These are phyloP conservation scores for Xylaria sp. DNA, from an alignment of 2,329 filamentous ascomycete species.

Conservation along the genomic window DNA sequence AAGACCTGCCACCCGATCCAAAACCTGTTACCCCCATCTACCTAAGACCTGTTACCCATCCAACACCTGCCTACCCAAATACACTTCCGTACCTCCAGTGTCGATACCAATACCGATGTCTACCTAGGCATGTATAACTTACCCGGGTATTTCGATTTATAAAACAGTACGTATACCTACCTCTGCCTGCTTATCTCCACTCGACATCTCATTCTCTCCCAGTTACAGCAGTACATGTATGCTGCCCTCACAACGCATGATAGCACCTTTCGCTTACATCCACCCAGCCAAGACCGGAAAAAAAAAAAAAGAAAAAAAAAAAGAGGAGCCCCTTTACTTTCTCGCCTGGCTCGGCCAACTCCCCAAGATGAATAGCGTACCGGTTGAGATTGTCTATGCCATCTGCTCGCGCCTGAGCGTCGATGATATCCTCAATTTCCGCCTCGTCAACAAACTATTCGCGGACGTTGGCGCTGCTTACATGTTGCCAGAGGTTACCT, in stretches of 20 bases:
- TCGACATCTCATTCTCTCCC: neutral
- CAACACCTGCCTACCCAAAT: too few species aligned
- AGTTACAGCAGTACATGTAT: neutral
- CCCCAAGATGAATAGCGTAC: slow-evolving; percentile 39
- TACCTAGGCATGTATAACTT: too few species aligned
- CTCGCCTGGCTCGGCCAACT: neutral
- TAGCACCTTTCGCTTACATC: neutral
- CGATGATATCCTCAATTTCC: slow-evolving; percentile 44
- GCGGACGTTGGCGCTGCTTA: slow-evolving; percentile 44
- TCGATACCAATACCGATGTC: too few species aligned
- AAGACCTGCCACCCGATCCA: too few species aligned
- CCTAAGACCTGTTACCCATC: too few species aligned
- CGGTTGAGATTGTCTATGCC: slow-evolving; percentile 44
- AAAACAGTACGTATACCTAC: neutral
- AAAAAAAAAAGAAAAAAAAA: neutral
- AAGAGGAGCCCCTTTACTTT: neutral
- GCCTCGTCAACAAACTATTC: slow-evolving; percentile 43
- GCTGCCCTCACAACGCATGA: neutral
- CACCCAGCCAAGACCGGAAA: neutral
- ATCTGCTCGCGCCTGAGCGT: slow-evolving; percentile 45
- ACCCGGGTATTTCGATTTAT: too few species aligned
- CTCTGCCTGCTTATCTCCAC: too few species aligned
- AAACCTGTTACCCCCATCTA: too few species aligned
- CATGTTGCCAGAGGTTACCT: slow-evolving; percentile 56
- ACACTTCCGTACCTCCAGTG: too few species aligned